Percentiles rank a stretch among this genome's conserved stretches.
phyloP scores from a whole-genome alignment of 306 rosid genomes.

The Trifolium fragiferum region DNA sequence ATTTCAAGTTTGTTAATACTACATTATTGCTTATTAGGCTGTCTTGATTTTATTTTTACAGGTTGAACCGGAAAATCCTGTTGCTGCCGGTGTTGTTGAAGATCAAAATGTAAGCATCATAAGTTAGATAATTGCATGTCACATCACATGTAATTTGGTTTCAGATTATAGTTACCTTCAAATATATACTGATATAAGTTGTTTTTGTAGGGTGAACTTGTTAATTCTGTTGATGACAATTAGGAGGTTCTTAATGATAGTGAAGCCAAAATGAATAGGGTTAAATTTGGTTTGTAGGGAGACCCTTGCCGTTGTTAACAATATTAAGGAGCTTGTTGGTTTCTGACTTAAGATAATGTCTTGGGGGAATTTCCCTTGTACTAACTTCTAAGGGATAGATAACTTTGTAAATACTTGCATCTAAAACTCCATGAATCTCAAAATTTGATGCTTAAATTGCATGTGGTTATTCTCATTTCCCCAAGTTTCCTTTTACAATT shows the following conservation, averaged over 20 bases:
- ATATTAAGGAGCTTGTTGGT: constrained; percentile 22
- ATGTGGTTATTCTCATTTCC: constrained; percentile 18
- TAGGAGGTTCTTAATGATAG: constrained; percentile 21
- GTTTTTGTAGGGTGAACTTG: constrained; percentile 47
- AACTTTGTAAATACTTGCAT: constrained; percentile 39
- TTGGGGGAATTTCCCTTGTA: constrained; percentile 24
- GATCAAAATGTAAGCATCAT: constrained; percentile 37
- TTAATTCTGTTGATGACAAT: constrained; percentile 31
- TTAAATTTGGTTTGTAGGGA: constrained; percentile 19
- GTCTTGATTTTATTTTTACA: constrained; percentile 37
- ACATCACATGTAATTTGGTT: not conserved
- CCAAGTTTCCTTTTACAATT: not conserved
- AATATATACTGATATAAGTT: constrained; percentile 4
- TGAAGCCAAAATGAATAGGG: constrained; percentile 1
- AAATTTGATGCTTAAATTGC: constrained; percentile 29
- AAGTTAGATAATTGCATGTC: not conserved
- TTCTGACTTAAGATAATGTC: constrained; percentile 18
- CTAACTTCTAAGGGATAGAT: constrained; percentile 11
- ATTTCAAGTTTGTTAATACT: constrained; percentile 2
- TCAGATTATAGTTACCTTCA: constrained; percentile 25
- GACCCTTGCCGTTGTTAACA: not conserved
- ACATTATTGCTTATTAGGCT: constrained; percentile 30
- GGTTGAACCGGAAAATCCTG: constrained; percentile 42
- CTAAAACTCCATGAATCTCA: not conserved
- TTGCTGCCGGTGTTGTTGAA: constrained; percentile 1